phyloP scores from a whole-genome alignment of 176 grass and related monocot genomes.

The Panicum miliaceum region DNA sequence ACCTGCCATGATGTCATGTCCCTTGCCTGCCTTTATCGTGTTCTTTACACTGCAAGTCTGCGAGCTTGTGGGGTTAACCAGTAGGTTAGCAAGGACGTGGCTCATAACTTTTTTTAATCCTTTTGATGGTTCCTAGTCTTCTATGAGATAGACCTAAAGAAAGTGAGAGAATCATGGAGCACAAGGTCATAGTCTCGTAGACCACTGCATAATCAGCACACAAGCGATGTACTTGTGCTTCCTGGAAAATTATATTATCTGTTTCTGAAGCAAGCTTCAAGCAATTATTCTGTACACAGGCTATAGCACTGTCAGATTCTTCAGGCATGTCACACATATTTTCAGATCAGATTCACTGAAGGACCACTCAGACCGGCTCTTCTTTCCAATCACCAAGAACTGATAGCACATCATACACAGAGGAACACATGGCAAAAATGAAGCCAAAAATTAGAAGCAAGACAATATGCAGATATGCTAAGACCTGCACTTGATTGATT shows the following conservation, averaged over 20 bases:
- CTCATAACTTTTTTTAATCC: neutral
- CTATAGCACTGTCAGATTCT: slow-evolving; percentile 3
- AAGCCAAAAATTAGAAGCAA: neutral
- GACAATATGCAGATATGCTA: slow-evolving; percentile 9
- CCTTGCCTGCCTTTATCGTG: slow-evolving; percentile 20
- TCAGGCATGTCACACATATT: neutral
- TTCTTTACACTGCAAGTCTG: slow-evolving; percentile 17
- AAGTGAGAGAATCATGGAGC: neutral
- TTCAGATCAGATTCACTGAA: neutral
- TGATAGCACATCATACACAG: slow-evolving; percentile 32
- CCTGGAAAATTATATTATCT: neutral
- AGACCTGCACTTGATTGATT: slow-evolving; percentile 28
- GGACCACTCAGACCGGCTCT: slow-evolving; percentile 2
- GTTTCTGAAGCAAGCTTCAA: neutral
- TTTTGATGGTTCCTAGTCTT: slow-evolving; percentile 9
- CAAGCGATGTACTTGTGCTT: neutral
- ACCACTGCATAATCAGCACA: neutral
- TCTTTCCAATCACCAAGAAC: slow-evolving; percentile 36
- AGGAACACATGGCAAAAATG: slow-evolving; percentile 28
- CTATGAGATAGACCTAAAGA: neutral
- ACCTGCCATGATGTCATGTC: slow-evolving; percentile 61
- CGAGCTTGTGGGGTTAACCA: slow-evolving; percentile 20
- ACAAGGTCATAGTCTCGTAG: slow-evolving; percentile 4
- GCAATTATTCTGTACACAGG: slow-evolving; percentile 6
- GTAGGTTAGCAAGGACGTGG: slow-evolving; percentile 14